Base-by-base conservation (phyloP, 805 yeast genomes). In the Pichia gijzeniarum region DNA sequence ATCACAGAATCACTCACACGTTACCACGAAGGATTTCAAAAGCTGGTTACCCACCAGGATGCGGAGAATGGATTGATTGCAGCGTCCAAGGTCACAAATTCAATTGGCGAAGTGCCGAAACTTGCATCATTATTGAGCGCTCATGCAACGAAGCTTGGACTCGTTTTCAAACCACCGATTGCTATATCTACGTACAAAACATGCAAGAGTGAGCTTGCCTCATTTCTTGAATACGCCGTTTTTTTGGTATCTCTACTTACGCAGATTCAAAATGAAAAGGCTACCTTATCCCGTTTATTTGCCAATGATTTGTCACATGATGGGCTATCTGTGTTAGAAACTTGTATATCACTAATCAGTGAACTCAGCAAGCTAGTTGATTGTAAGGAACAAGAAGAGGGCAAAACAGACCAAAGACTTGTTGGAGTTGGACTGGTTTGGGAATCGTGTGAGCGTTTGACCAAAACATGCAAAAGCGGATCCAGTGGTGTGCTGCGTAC, bases 71-170 rank as follows among this genome's bases (percentile, higher is more conserved):
- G 10, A 25, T 6, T 14, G 16, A 21, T 43, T 9, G 28, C 22
- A 32, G 6, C n/a, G 13, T 28, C 69, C 1, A 50, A 54, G 25
- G 51, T 79, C 2, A 64, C 57, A 6, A 53, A 66, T 6, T 82
- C 86, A 3, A 52, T 77, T 8, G 67, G 63, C 5, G 95, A 87
- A 54, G 55, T 85, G 14, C 61, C 57, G 5, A 88, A 87, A 58
- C 56, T 85, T 6, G 60, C 77, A 17, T 70, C 74, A 47, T 65
- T 87, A 34, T 68, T 82, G 8, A 80, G 73, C 60, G 89, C 95
- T 1, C 89, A 85, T 58, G 71, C 82, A 2, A 87, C 95, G 2
- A 86, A 86, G 59, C 67, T 85, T 5, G 90, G 89, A 1, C 72
- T 83, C 22, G 75, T 82, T 0, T 83, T 79, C 66, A 79, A 77